Evolutionary conservation across 768 basidiomycete species (phyloP).

Genomic region (Suillus brevipes): DNA sequence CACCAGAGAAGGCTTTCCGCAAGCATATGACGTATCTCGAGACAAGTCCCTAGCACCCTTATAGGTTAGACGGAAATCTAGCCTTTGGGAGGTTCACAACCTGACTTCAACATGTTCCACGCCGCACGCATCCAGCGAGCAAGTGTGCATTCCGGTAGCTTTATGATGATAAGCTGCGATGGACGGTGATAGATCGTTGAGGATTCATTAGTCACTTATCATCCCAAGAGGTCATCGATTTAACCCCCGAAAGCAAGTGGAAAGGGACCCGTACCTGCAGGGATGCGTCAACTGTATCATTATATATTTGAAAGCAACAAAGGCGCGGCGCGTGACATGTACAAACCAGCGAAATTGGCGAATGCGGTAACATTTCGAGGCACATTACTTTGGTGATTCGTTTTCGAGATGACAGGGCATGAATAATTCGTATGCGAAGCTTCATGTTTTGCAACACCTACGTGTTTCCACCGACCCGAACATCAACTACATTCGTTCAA

Average conservation of each 20-base stretch:
- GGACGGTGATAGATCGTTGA: neutral
- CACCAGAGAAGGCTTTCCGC: conserved; percentile 45
- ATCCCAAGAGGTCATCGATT: neutral
- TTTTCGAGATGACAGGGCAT: neutral
- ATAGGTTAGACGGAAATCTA: conserved; percentile 43
- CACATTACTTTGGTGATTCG: neutral
- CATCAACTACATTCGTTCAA: neutral
- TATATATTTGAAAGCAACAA: neutral
- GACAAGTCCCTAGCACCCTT: conserved; percentile 22
- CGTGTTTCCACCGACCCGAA: neutral
- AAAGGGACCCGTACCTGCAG: neutral
- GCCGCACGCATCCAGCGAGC: neutral
- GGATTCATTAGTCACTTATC: neutral
- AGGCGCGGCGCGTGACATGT: neutral
- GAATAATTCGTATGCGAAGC: neutral
- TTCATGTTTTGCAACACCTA: neutral
- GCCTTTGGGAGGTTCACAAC: conserved; percentile 27
- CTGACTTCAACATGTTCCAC: neutral
- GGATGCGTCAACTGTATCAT: neutral
- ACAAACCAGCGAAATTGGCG: neutral
- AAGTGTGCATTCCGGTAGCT: neutral
- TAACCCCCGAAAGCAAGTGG: neutral
- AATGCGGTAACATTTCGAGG: neutral
- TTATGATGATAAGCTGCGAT: too few species aligned
- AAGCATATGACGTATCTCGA: conserved; percentile 34